A percentile compares a stretch with the other conserved stretches of the same genome.
Conservation (phyloP, 208 protist genomes). For the Acanthamoeba divionensis region DNA sequence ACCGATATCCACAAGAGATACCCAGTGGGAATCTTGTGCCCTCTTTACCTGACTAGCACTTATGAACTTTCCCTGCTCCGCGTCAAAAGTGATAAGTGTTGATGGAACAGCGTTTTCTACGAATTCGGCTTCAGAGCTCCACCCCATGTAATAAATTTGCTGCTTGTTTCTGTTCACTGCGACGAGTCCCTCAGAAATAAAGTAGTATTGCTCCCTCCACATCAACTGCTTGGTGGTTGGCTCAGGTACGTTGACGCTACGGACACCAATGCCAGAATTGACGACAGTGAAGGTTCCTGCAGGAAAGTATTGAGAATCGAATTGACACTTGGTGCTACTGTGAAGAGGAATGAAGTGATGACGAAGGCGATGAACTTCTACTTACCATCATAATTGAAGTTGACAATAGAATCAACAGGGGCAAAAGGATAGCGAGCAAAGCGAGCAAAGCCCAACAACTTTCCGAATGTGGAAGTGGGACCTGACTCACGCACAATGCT, state of each 20-base stretch:
- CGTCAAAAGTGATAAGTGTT: constrained; percentile 6
- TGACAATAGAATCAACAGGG: neutral
- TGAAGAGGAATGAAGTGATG: too few species aligned
- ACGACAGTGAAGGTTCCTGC: too few species aligned
- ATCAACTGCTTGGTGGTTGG: too few species aligned
- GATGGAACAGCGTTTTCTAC: neutral
- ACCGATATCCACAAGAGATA: neutral
- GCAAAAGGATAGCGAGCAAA: neutral
- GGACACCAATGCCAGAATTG: too few species aligned
- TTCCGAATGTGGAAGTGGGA: neutral
- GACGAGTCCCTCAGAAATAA: neutral
- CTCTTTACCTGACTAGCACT: neutral
- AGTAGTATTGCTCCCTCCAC: too few species aligned
- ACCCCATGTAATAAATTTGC: neutral
- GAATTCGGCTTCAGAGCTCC: neutral
- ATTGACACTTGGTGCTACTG: too few species aligned
- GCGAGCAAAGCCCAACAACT: neutral
- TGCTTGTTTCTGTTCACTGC: neutral
- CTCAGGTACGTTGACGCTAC: too few species aligned
- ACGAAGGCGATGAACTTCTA: too few species aligned
- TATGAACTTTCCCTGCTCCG: neutral
- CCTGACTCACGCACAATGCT: neutral
- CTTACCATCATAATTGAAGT: neutral
- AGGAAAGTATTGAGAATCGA: too few species aligned
- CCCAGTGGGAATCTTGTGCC: neutral